Base-by-base conservation (phyloP, 2,329 filamentous ascomycete species). In the Clarireedia hainanense region DNA sequence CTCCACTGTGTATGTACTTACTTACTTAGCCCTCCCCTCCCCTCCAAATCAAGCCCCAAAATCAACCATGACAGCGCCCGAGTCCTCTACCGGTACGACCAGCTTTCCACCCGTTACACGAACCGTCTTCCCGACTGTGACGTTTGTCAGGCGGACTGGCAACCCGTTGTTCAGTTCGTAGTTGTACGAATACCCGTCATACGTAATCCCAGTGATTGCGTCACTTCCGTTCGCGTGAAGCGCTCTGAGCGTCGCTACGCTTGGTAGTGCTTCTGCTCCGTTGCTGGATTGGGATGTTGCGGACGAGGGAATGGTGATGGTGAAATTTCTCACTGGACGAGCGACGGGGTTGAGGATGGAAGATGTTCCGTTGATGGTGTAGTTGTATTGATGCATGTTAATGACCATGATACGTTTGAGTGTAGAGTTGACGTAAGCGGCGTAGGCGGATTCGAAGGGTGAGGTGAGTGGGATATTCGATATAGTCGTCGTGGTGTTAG, bases 201-300 rank as follows among this genome's bases (percentile, higher is more conserved):
- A 85, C 0, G 80, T 79, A 45, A 85, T 77, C 0, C 81, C 82
- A 0, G 77, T 78, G 23, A 84, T 76, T 7, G 83, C 81, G 69
- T 86, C 80, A 59, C 80, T 84, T 0, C 83, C 83, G 66, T 84
- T 84, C 2, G 83, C 82, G 49, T 72, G 65, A 34, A 86, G 67
- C 26, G 81, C 69, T 63, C 79, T 72, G 50, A 83, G 71, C 0
- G 56, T 60, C 2, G 71, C 65, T 1, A 61, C 5, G 3, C 43
- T 34, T 10, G 52, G 36, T n/a, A 55, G 24, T 1, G 26, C 17
- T 20, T 20, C 20, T 20, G 20, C 20, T 20, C 20, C 20, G 64
- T 20, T 9, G 27, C 27, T 4, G 4, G 1, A 10, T 61, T 61
- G 5, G 60, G 61, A 46, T 63, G 56, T 56, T 20, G 26, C 5